These are phyloP conservation scores for Daedaleopsis nitida DNA, from an alignment of 768 basidiomycete genomes.

Conservation along the genomic window DNA sequence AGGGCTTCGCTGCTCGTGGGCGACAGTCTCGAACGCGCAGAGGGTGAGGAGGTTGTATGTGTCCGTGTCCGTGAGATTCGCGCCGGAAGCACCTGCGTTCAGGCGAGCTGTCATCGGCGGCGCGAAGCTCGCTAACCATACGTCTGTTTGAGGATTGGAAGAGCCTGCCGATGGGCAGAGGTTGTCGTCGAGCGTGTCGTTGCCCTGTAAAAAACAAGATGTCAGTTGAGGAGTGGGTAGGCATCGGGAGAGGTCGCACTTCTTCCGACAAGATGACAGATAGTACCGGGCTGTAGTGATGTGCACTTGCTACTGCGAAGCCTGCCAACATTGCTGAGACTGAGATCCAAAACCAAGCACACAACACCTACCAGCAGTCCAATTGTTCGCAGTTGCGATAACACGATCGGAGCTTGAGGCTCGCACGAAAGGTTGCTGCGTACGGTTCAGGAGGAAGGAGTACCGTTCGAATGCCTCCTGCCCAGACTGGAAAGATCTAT, in stretches of 20 bases:
- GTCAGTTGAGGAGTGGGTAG: background rate
- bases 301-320: slow-evolving; percentile 55
- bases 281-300: slow-evolving; percentile 46
- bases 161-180: slow-evolving; percentile 62
- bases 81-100: slow-evolving; percentile 61
- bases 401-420: slow-evolving; percentile 59
- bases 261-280: slow-evolving; percentile 62
- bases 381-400: slow-evolving; percentile 66
- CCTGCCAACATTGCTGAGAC: slow-evolving; percentile 39
- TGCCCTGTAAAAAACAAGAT: slow-evolving; percentile 30
- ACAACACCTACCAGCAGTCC: slow-evolving; percentile 55
- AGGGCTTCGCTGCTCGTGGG: slow-evolving; percentile 51
- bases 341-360: too few species aligned
- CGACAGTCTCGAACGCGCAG: slow-evolving; percentile 78
- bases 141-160: slow-evolving; percentile 39
- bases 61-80: slow-evolving; percentile 57
- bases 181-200: slow-evolving; percentile 66
- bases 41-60: slow-evolving; percentile 64
- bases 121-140: slow-evolving; percentile 60
- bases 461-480: slow-evolving; percentile 56
- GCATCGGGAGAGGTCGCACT: slow-evolving; percentile 34
- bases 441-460: slow-evolving; percentile 41
- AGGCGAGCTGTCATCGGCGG: slow-evolving; percentile 59
- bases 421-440: slow-evolving; percentile 55
- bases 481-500: slow-evolving; percentile 55